These are phyloP conservation scores for Pseudopithomyces chartarum DNA, from an alignment of 2,329 filamentous ascomycete species.

Conservation along the genomic window DNA sequence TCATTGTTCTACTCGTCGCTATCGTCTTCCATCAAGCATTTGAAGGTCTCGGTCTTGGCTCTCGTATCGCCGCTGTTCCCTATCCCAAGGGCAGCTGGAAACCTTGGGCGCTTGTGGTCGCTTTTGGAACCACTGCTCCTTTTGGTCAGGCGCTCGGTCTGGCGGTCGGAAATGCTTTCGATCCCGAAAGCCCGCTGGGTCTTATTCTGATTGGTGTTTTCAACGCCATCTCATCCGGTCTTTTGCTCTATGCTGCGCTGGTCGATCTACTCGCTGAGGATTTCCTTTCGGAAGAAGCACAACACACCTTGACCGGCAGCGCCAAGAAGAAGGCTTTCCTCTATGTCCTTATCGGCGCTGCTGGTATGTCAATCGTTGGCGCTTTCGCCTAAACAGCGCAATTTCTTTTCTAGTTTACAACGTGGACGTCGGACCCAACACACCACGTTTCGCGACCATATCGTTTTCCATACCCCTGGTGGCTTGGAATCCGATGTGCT, in stretches of 20 bases:
- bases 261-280: conserved; percentile 69
- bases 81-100: conserved; percentile 62
- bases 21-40: conserved; percentile 69
- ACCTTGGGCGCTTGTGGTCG: conserved; percentile 66
- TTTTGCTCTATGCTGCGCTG: conserved; percentile 66
- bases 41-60: conserved; percentile 66
- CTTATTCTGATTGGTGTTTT: conserved; percentile 68
- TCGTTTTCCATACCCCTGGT: neutral
- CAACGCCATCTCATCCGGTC: conserved; percentile 68
- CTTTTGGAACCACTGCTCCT: conserved; percentile 67
- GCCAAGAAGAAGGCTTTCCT: conserved; percentile 60
- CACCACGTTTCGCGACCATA: neutral
- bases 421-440: neutral
- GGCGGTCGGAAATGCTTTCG: conserved; percentile 61
- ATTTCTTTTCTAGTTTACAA: neutral
- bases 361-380: conserved; percentile 44
- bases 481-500: neutral
- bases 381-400: conserved; percentile 37
- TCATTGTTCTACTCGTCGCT: conserved; percentile 63
- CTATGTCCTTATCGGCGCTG: conserved; percentile 45
- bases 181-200: conserved; percentile 67
- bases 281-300: conserved; percentile 60
- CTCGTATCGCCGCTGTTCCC: conserved; percentile 63
- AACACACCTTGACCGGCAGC: conserved; percentile 56
- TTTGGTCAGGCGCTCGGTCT: conserved; percentile 70